Conservation (phyloP, 2,329 filamentous ascomycete genomes). For the Tothia fuscella region DNA sequence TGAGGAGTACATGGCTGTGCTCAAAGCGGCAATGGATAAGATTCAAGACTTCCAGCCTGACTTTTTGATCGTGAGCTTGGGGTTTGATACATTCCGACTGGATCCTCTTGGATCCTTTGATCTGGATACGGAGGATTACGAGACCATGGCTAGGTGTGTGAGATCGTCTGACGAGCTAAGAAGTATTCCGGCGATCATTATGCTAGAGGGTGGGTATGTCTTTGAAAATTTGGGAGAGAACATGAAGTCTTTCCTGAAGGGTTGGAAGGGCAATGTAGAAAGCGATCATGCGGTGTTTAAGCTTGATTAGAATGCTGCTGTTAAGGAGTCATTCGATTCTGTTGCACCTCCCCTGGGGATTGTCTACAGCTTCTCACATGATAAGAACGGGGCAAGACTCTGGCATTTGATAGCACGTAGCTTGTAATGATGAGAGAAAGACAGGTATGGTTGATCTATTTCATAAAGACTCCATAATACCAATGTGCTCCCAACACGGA, state of each 20-base stretch:
- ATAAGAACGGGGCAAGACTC: too few relatives aligned
- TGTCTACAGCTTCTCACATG: too few relatives aligned
- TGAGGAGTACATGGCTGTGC: conserved; percentile 3
- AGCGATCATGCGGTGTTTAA: too few relatives aligned
- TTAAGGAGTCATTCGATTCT: too few relatives aligned
- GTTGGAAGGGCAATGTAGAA: conserved; percentile 8
- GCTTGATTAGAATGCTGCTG: too few relatives aligned
- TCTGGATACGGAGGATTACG: conserved; percentile 11
- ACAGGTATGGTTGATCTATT: too few relatives aligned
- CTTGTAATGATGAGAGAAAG: too few relatives aligned
- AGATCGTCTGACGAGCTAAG: not conserved
- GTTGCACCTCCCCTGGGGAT: too few relatives aligned
- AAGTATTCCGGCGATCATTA: conserved; percentile 2
- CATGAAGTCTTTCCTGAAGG: conserved; percentile 5
- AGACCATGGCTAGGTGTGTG: not conserved
- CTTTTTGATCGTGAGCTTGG: conserved; percentile 17
- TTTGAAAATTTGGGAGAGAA: conserved; percentile 9
- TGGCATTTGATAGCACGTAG: too few relatives aligned
- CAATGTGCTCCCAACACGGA: too few relatives aligned
- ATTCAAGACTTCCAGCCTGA: conserved; percentile 13
- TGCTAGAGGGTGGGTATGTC: conserved; percentile 11
- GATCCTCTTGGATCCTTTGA: conserved; percentile 15
- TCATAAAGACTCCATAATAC: too few relatives aligned
- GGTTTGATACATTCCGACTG: conserved; percentile 17
- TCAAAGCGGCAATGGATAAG: conserved; percentile 12